Conservation (phyloP, 2,329 filamentous ascomycete species). For the Tricladium varicosporioides region DNA sequence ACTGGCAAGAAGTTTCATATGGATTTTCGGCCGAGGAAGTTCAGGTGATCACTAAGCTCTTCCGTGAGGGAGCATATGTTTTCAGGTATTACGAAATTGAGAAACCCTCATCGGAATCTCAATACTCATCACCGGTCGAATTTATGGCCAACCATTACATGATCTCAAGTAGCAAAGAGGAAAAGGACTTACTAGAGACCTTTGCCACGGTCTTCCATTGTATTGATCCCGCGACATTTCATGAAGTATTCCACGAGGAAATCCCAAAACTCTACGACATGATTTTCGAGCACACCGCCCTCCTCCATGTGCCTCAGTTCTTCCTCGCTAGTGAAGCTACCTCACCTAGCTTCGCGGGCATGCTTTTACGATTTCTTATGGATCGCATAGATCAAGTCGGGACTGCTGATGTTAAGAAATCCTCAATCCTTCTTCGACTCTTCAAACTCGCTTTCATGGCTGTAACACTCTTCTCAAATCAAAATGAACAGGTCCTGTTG, state of each 20-base stretch:
- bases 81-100: slow-evolving; percentile 97
- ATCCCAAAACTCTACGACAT: slow-evolving; percentile 96
- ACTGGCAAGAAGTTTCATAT: slow-evolving; percentile 94
- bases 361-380: slow-evolving; percentile 98
- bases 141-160: slow-evolving; percentile 95
- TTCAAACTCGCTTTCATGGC: slow-evolving; percentile 99
- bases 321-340: slow-evolving; percentile 98
- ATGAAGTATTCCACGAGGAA: slow-evolving; percentile 97
- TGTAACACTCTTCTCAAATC: slow-evolving; percentile 88
- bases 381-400: slow-evolving; percentile 93
- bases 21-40: slow-evolving; percentile 98
- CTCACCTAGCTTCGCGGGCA: slow-evolving; percentile 94
- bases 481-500: slow-evolving; percentile 93
- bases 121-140: slow-evolving; percentile 80
- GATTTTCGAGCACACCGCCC: slow-evolving; percentile 93
- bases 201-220: slow-evolving; percentile 99
- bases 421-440: slow-evolving; percentile 85
- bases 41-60: slow-evolving; percentile 92
- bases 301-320: slow-evolving; percentile 95
- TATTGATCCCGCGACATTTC: slow-evolving; percentile 96
- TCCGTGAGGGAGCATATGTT: slow-evolving; percentile 92
- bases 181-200: slow-evolving; percentile 94
- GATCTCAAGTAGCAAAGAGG: slow-evolving; percentile 89
- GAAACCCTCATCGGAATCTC: slow-evolving; percentile 68
- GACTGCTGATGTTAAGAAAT: slow-evolving; percentile 85